Percentiles rank a stretch among this genome's conserved stretches.
Conservation (phyloP, 2,329 filamentous ascomycete genomes). For the Aspergillus quadrilineatus region DNA sequence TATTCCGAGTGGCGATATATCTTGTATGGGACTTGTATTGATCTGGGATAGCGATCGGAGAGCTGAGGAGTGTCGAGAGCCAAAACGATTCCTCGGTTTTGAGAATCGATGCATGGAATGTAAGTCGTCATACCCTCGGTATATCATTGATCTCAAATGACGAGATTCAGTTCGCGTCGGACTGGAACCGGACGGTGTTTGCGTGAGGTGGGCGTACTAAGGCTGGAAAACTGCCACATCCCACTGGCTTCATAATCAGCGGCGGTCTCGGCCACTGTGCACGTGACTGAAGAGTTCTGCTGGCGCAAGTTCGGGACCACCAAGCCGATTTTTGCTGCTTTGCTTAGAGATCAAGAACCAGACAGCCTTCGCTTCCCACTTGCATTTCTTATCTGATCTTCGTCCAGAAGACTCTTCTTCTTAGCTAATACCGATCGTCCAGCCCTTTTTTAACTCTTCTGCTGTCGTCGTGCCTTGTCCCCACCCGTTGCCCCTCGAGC, state of each 20-base stretch:
- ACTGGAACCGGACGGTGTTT: constrained; percentile 22
- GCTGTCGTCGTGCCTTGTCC: constrained; percentile 12
- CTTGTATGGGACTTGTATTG: neutral
- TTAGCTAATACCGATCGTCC: constrained; percentile 23
- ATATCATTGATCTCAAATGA: neutral
- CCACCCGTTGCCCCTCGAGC: constrained; percentile 23
- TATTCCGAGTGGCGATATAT: neutral
- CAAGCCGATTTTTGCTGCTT: neutral
- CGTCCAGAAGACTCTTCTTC: constrained; percentile 12
- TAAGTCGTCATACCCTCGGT: constrained; percentile 12
- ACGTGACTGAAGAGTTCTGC: constrained; percentile 20
- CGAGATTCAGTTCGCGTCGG: constrained; percentile 19
- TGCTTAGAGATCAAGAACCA: constrained; percentile 12
- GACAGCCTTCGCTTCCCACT: neutral
- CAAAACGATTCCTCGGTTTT: constrained; percentile 13
- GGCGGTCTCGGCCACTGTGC: constrained; percentile 21
- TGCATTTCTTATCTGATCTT: constrained; percentile 9
- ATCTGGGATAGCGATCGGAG: constrained; percentile 22
- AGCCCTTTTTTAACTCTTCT: constrained; percentile 12
- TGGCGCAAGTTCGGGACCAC: neutral
- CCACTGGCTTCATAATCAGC: constrained; percentile 17
- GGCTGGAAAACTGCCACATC: neutral
- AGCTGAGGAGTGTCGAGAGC: constrained; percentile 16
- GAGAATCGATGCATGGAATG: constrained; percentile 31
- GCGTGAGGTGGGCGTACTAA: neutral